Percentiles rank a stretch among this genome's conserved stretches.
These are phyloP conservation scores for Trichothecium roseum DNA, from an alignment of 2,329 filamentous ascomycete species.

Conservation along the genomic window DNA sequence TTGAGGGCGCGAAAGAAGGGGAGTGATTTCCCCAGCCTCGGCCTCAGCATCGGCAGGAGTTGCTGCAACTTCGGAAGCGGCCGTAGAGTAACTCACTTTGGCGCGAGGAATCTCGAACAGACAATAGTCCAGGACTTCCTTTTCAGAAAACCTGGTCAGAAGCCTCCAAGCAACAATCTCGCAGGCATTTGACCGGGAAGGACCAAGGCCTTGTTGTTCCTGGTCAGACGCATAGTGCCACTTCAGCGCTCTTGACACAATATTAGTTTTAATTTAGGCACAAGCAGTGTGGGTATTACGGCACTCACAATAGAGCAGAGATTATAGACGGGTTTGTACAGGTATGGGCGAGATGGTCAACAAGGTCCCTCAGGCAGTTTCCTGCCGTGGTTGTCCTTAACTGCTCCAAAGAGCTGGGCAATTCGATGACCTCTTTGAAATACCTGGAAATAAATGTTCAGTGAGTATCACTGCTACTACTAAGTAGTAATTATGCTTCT, in stretches of 20 bases:
- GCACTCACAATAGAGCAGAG: slow-evolving; percentile 58
- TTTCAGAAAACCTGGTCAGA: slow-evolving; percentile 57
- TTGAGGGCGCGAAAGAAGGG: slow-evolving; percentile 30
- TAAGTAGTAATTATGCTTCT: too few species aligned
- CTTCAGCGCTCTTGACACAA: slow-evolving; percentile 51
- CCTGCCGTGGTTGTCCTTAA: slow-evolving; percentile 56
- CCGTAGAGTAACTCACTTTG: slow-evolving; percentile 8
- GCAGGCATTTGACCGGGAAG: slow-evolving; percentile 62
- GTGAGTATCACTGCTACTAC: slow-evolving; percentile 1
- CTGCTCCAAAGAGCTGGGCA: slow-evolving; percentile 65
- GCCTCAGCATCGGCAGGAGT: slow-evolving; percentile 15
- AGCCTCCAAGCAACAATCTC: slow-evolving; percentile 78
- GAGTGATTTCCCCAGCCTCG: slow-evolving; percentile 36
- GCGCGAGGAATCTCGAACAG: slow-evolving; percentile 56
- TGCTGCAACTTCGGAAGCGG: slow-evolving; percentile 5
- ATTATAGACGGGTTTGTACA: slow-evolving; percentile 62
- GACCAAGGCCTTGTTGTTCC: slow-evolving; percentile 55
- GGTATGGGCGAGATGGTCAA: slow-evolving; percentile 51
- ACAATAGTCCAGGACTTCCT: slow-evolving; percentile 64
- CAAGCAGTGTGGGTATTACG: not conserved
- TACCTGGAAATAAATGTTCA: slow-evolving; percentile 38
- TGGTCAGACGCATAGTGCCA: slow-evolving; percentile 59
- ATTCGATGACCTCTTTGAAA: slow-evolving; percentile 49
- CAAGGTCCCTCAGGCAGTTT: slow-evolving; percentile 44
- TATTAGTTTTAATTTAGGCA: not conserved